Evolutionary conservation across 1,139 yeast species (phyloP).

Genomic region (Nakaseomyces nivariensis): DNA sequence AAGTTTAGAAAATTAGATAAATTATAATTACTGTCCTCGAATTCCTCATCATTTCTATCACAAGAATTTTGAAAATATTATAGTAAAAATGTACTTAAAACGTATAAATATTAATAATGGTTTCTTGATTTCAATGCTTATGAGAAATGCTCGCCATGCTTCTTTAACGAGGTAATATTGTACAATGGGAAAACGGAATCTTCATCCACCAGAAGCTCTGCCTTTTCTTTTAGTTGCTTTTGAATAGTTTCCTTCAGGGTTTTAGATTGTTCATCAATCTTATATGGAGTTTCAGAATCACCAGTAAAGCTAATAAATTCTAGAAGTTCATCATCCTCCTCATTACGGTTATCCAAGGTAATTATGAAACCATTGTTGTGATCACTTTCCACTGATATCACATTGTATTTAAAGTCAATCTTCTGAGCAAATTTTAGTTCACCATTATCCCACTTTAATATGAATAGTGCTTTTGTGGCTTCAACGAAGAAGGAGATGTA

Average conservation of each 20-base stretch:
- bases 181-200: constrained; percentile 57
- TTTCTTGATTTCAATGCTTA: constrained; percentile 5
- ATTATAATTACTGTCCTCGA: no score
- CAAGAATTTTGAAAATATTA: background rate
- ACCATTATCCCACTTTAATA: constrained; percentile 29
- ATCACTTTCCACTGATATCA: constrained; percentile 31
- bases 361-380: constrained; percentile 32
- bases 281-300: constrained; percentile 12
- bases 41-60: background rate
- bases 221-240: constrained; percentile 10
- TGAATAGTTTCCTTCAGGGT: constrained; percentile 15
- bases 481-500: constrained; percentile 42
- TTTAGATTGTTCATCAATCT: constrained; percentile 29
- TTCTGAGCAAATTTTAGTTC: constrained; percentile 27
- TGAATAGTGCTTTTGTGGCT: constrained; percentile 44
- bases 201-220: background rate
- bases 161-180: constrained; percentile 54
- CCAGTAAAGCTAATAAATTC: constrained; percentile 30
- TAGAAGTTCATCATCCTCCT: constrained; percentile 20
- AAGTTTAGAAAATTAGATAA: background rate
- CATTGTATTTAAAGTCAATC: constrained; percentile 27
- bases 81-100: background rate
- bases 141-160: constrained; percentile 65
- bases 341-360: constrained; percentile 38
- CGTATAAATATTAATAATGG: no score